A percentile compares a stretch with the other conserved stretches of the same genome.
These are phyloP conservation scores for Aureobasidium vineae DNA, from an alignment of 2,329 filamentous ascomycete genomes.

Conservation along the genomic window DNA sequence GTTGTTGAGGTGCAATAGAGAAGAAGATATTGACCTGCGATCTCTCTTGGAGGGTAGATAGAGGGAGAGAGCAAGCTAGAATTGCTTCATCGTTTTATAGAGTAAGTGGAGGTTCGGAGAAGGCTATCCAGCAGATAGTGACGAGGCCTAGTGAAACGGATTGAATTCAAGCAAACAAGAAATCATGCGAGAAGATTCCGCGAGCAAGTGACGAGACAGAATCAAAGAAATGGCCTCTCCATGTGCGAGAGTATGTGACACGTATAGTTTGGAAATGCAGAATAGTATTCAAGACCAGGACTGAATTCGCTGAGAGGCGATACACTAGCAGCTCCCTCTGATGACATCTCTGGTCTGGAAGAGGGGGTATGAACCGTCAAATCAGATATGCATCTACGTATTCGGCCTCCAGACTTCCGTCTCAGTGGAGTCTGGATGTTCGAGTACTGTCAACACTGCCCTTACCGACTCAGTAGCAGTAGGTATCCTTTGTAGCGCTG, in stretches of 20 bases:
- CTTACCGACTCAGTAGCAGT: conserved; percentile 12
- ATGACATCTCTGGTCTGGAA: too few relatives aligned
- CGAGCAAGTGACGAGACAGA: not conserved
- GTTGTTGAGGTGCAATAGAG: too few relatives aligned
- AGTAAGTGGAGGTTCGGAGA: not conserved
- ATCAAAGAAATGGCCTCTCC: too few relatives aligned
- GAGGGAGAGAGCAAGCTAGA: not conserved
- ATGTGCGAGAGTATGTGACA: too few relatives aligned
- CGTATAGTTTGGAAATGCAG: too few relatives aligned
- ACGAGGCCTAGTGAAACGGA: not conserved
- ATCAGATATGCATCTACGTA: not conserved
- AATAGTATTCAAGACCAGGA: too few relatives aligned
- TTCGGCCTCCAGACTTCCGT: not conserved
- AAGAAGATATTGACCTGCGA: not conserved
- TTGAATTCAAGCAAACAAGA: not conserved
- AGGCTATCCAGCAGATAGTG: not conserved
- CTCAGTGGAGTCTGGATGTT: not conserved
- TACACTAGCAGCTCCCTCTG: too few relatives aligned
- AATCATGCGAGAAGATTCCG: not conserved
- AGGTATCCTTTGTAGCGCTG: conserved; percentile 10
- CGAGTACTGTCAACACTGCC: conserved; percentile 12
- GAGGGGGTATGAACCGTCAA: not conserved
- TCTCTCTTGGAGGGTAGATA: not conserved
- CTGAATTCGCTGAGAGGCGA: too few relatives aligned
- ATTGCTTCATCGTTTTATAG: not conserved